Evolutionary conservation across 768 basidiomycete genomes (phyloP).

Genomic region (Postia placenta): DNA sequence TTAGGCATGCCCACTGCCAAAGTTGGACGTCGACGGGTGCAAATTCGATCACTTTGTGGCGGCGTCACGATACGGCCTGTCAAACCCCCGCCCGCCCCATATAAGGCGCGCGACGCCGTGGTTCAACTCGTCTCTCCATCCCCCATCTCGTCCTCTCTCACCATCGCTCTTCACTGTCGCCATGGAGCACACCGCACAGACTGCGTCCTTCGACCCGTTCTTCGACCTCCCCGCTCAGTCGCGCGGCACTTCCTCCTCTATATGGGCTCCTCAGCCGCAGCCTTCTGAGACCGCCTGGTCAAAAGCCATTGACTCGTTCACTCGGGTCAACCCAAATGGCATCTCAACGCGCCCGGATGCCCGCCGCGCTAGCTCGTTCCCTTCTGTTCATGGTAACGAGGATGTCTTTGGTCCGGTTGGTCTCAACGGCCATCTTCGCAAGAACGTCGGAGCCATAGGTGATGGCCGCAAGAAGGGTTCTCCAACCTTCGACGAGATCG

Average conservation of each 20-base stretch:
- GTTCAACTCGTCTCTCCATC: slow-evolving; percentile 9
- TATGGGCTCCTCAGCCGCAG: slow-evolving; percentile 82
- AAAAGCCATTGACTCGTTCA: slow-evolving; percentile 54
- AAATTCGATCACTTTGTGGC: not conserved
- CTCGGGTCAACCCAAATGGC: slow-evolving; percentile 32
- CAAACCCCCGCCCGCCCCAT: slow-evolving; percentile 4
- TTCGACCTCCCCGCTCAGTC: slow-evolving; percentile 18
- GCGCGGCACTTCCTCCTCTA: slow-evolving; percentile 37
- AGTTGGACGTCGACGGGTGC: not conserved
- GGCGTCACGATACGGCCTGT: not conserved
- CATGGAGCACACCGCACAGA: slow-evolving; percentile 17
- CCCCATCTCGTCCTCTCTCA: not conserved
- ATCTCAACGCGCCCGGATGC: slow-evolving; percentile 16
- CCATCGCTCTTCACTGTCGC: slow-evolving; percentile 2
- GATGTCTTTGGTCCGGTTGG: slow-evolving; percentile 63
- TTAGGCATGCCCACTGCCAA: slow-evolving; percentile 5
- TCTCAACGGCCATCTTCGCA: slow-evolving; percentile 28
- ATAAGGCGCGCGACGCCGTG: slow-evolving; percentile 5
- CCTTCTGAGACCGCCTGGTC: slow-evolving; percentile 65
- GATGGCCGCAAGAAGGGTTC: slow-evolving; percentile 67
- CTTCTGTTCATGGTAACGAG: slow-evolving; percentile 36
- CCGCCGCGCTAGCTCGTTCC: slow-evolving; percentile 21
- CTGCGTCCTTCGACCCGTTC: slow-evolving; percentile 20
- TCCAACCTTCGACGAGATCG: slow-evolving; percentile 51
- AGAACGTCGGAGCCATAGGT: slow-evolving; percentile 65